These are phyloP conservation scores for Monilinia fructigena DNA, from an alignment of 2,329 filamentous ascomycete species.

Conservation along the genomic window DNA sequence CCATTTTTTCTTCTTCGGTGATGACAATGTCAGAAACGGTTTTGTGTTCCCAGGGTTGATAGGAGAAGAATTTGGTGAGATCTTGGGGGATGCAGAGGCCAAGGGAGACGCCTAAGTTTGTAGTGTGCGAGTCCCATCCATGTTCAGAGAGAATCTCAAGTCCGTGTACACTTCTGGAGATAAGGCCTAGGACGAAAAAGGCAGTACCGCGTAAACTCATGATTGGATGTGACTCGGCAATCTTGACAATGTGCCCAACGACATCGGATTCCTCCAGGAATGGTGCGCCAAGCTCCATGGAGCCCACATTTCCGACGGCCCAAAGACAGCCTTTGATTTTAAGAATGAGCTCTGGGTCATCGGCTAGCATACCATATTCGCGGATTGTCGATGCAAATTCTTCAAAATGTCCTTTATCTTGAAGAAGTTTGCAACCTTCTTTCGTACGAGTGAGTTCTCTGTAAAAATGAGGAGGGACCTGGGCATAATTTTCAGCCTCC, in stretches of 20 bases:
- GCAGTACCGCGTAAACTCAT: conserved; percentile 93
- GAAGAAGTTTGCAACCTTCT: conserved; percentile 86
- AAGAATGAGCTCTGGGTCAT: conserved; percentile 79
- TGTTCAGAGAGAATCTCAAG: conserved; percentile 85
- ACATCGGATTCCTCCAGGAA: conserved; percentile 91
- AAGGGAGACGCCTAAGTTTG: conserved; percentile 75
- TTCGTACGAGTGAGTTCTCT: conserved; percentile 87
- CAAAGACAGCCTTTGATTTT: conserved; percentile 97
- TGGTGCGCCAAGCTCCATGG: conserved; percentile 93
- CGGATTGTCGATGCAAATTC: conserved; percentile 88
- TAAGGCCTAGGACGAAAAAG: conserved; percentile 91
- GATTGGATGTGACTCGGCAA: conserved; percentile 83
- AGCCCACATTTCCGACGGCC: conserved; percentile 97
- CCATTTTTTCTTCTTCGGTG: conserved; percentile 48
- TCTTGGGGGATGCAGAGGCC: conserved; percentile 84
- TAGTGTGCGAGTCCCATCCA: conserved; percentile 91
- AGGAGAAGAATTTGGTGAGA: conserved; percentile 74
- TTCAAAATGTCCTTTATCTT: conserved; percentile 92
- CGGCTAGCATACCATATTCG: conserved; percentile 79
- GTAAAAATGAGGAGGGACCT: conserved; percentile 95
- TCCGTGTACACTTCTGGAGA: conserved; percentile 87
- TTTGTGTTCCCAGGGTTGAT: conserved; percentile 55
- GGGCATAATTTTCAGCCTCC: conserved; percentile 46
- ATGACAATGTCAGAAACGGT: conserved; percentile 37
- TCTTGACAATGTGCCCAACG: conserved; percentile 80